These are phyloP conservation scores for Aspergillus ellipticus DNA, from an alignment of 495 filamentous ascomycete species.

Conservation along the genomic window DNA sequence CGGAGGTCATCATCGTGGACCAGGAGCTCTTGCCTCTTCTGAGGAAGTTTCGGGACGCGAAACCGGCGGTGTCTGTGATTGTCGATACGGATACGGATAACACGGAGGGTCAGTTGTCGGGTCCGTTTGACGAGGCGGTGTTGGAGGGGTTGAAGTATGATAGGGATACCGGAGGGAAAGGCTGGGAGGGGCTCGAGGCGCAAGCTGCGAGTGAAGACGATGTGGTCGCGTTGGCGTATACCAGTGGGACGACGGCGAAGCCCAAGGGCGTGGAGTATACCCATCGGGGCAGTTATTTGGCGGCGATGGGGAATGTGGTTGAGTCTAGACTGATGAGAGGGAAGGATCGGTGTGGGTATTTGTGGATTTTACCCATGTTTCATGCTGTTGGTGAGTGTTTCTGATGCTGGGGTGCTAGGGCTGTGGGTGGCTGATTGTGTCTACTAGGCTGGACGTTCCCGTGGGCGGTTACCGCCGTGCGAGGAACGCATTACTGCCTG, in stretches of 20 bases:
- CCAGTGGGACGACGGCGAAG: constrained; percentile 84
- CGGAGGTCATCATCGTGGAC: constrained; percentile 86
- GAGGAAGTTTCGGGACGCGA: constrained; percentile 52
- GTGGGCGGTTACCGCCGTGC: constrained; percentile 86
- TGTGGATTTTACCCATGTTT: constrained; percentile 96
- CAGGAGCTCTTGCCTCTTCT: constrained; percentile 70
- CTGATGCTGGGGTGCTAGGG: background rate
- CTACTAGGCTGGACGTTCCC: constrained; percentile 68
- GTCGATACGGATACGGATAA: constrained; percentile 84
- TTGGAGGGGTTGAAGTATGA: constrained; percentile 76
- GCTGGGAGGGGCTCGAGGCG: constrained; percentile 73
- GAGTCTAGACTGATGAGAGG: constrained; percentile 79
- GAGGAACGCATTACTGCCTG: constrained; percentile 92
- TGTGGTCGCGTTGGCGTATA: constrained; percentile 83
- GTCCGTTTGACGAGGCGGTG: constrained; percentile 81
- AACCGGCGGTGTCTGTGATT: constrained; percentile 64
- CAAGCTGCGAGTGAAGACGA: constrained; percentile 72
- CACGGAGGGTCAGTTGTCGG: constrained; percentile 66
- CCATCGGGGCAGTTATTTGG: constrained; percentile 82
- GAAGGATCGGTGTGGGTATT: constrained; percentile 66
- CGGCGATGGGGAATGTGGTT: constrained; percentile 77
- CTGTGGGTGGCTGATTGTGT: background rate
- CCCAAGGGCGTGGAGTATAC: constrained; percentile 96
- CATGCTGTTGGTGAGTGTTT: constrained; percentile 71
- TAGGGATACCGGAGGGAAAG: constrained; percentile 51